Base-by-base conservation (phyloP, 2,329 filamentous ascomycete species). In the Diplocarpon mali region DNA sequence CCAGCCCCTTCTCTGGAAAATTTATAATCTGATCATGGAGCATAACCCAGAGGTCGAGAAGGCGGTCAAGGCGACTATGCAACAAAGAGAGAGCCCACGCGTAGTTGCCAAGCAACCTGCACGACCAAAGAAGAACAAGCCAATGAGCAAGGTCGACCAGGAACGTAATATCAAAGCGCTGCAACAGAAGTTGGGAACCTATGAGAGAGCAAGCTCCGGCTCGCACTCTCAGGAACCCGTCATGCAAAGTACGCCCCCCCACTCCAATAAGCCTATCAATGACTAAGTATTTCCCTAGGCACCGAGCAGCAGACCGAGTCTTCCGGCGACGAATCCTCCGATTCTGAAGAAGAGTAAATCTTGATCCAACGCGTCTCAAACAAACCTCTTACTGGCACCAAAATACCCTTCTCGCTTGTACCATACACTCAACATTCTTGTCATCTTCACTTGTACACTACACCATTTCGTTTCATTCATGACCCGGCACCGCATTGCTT, bases 111-210 rank as follows among this genome's bases (percentile, higher is more conserved):
- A 56, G 58, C 65, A 56, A 13, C 27, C 53, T 8, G 61, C 64
- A 16, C 66, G 65, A 24, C 20, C 20, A 50, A 79, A 78, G 64
- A 73, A 75, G 42, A 83, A 85, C 63, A 85, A 85, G 69, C 81
- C 81, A 1, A 85, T 85, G 81, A 80, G 77, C 64, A 82, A 82
- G 64, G 66, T 68, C 29, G 80, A 85, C 63, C 81, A 85, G 64
- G 79, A 83, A 58, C 70, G 73, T 35, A 79, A 76, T 52, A 81
- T 85, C 56, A 69, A 73, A 52, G 69, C 76, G 60, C 69, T 85
- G 17, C 71, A 76, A 53, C 72, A 75, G 59, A 72, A 78, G 51
- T 69, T 80, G 53, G 69, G 69, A n/a, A 63, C 69, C 45, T 71
- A 58, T 38, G 48, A 55, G 14, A 48, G 55, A 51, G 50, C 53